Conservation (phyloP, 1,139 yeast species). For the Taiozyma sp. region DNA sequence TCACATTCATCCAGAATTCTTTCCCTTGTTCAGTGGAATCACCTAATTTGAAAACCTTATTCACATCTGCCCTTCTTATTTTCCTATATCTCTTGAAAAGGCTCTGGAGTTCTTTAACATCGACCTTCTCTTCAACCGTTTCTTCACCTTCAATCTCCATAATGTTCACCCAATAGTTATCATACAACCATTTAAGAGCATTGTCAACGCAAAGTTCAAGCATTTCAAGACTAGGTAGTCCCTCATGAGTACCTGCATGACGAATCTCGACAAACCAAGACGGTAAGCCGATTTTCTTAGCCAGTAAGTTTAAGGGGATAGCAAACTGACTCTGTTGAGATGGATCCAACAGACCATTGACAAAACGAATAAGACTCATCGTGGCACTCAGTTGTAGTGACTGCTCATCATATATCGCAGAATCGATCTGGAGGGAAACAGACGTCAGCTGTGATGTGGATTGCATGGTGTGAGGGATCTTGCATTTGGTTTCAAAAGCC, state of each 20-base stretch:
- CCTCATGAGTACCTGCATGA: conserved; percentile 90
- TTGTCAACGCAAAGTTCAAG: conserved; percentile 50
- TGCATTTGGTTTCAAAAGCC: background rate
- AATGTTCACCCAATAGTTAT: conserved; percentile 61
- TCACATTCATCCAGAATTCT: conserved; percentile 38
- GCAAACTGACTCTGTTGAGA: conserved; percentile 76
- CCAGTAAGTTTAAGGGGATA: conserved; percentile 71
- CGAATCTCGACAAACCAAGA: conserved; percentile 83
- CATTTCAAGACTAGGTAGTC: conserved; percentile 63
- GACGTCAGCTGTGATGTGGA: background rate
- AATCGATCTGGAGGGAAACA: conserved; percentile 39
- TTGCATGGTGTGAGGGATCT: background rate
- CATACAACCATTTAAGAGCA: conserved; percentile 73
- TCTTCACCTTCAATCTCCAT: conserved; percentile 19
- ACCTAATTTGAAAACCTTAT: conserved; percentile 32
- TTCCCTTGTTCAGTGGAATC: conserved; percentile 34
- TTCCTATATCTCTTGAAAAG: conserved; percentile 26
- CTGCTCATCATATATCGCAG: conserved; percentile 51
- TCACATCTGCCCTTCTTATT: conserved; percentile 42
- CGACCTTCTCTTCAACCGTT: conserved; percentile 25
- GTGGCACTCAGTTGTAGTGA: conserved; percentile 27
- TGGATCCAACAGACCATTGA: conserved; percentile 88
- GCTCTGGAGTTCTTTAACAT: conserved; percentile 20
- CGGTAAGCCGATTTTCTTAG: conserved; percentile 66
- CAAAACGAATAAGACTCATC: conserved; percentile 80